Percentiles rank a stretch among this genome's conserved stretches.
Conservation (phyloP, 495 filamentous ascomycete genomes). For the Podospora bellae-mahoneyi region DNA sequence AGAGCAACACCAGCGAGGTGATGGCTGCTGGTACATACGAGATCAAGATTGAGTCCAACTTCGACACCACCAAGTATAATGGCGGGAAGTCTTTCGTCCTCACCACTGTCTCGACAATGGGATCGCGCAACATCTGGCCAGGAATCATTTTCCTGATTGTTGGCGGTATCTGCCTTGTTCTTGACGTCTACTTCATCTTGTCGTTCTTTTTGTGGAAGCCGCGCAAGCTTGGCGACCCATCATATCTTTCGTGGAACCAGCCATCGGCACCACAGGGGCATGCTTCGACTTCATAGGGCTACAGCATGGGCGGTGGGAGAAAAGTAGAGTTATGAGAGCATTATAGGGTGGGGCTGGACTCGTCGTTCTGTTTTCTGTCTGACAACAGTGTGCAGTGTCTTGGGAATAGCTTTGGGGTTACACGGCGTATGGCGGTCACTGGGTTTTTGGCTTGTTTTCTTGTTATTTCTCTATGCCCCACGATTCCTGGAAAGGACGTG, state of each 20-base stretch:
- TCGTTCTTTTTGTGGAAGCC: constrained; percentile 83
- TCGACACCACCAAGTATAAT: constrained; percentile 74
- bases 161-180: constrained; percentile 83
- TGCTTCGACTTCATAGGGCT: constrained; percentile 19
- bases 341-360: neutral
- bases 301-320: neutral
- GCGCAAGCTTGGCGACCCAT: constrained; percentile 96
- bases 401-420: constrained; percentile 21
- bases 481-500: constrained; percentile 6
- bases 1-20: constrained; percentile 62
- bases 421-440: constrained; percentile 16
- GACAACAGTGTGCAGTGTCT: constrained; percentile 11
- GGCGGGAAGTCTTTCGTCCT: constrained; percentile 94
- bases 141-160: constrained; percentile 96
- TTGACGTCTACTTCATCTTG: constrained; percentile 82
- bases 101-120: constrained; percentile 89
- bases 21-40: constrained; percentile 71
- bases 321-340: neutral
- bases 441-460: constrained; percentile 14
- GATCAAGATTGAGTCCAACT: constrained; percentile 55
- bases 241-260: constrained; percentile 96
- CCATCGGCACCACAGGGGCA: constrained; percentile 56
- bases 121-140: constrained; percentile 91
- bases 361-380: constrained; percentile 6
- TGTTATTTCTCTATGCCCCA: constrained; percentile 5